These are phyloP conservation scores for Micractinium sp. DNA, from an alignment of 139 green algal species.

Conservation along the genomic window DNA sequence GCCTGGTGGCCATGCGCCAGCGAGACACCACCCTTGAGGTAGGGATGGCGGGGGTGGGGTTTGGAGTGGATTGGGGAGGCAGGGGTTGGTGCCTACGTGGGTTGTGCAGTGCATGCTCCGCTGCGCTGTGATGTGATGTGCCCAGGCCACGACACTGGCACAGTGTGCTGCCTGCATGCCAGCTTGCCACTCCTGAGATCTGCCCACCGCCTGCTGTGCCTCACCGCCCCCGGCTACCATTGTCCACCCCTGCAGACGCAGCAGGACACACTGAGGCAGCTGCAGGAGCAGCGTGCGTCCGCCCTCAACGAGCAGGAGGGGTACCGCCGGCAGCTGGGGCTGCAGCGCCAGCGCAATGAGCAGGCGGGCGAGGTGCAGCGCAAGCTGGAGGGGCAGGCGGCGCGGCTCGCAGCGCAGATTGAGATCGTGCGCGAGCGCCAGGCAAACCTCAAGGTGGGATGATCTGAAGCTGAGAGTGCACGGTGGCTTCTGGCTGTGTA, in stretches of 20 bases:
- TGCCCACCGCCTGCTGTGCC: not conserved
- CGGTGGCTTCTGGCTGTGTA: too few relatives aligned
- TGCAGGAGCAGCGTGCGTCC: conserved; percentile 77
- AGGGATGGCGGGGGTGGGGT: not conserved
- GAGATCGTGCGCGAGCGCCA: conserved; percentile 29
- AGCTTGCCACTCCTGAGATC: not conserved
- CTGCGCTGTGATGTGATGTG: too few relatives aligned
- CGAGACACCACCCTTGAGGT: conserved; percentile 78
- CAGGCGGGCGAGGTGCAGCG: conserved; percentile 69
- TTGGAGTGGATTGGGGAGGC: not conserved
- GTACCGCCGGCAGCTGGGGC: conserved; percentile 72
- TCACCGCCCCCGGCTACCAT: not conserved
- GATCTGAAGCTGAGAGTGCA: not conserved
- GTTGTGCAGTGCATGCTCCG: not conserved
- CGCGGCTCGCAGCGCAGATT: conserved; percentile 71
- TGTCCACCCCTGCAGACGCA: conserved; percentile 52
- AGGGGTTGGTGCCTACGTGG: not conserved
- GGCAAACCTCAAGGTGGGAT: conserved; percentile 1
- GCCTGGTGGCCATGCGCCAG: conserved; percentile 75
- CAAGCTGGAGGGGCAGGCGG: conserved; percentile 77
- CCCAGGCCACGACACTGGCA: too few relatives aligned
- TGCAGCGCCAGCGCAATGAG: conserved; percentile 79
- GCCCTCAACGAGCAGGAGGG: conserved; percentile 75
- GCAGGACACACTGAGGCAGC: conserved; percentile 75
- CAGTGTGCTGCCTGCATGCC: not conserved